Base-by-base conservation (phyloP, 805 yeast genomes). In the Metschnikowia matae region DNA sequence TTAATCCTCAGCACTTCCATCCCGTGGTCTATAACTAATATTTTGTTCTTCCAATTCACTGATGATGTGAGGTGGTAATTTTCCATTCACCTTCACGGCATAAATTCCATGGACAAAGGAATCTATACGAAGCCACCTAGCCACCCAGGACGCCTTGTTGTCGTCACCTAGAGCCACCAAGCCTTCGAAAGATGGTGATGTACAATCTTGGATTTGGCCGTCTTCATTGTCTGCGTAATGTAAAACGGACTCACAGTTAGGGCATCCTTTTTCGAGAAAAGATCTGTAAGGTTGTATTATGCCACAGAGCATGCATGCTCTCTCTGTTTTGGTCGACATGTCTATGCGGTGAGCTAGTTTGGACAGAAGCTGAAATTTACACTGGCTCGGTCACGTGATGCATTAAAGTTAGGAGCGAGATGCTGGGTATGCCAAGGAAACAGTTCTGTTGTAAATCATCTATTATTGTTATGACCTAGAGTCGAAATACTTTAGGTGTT, bases 271-370 rank as follows among this genome's bases (percentile, higher is more conserved):
- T 51, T 83, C 84, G 45, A 87, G 81, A 66, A 94, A 94, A 61
- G 78, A 50, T 39, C 58, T 79, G 58, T 86, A 80, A 4, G 96
- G 82, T 62, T 89, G 96, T 49, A 92, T 88, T 48, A 92, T 79
- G 3, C 97, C 98, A 70, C 99, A 92, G 51, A 94, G 80, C 97
- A 92, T 88, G 63, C 99, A 92, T 6, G 98, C 98, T 75, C 99
- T 82, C 55, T 90, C 96, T 8, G 85, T 77, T 70, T 84, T 80
- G 34, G 80, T 71, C 13, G 85, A 73, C 78, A 74, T 74, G 51
- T n/a, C 36, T 37, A 29, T 36, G 40, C 38, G 40, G 29, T 29
- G 21, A n/a, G 18, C 20, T 10, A 26, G 20, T 15, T 15, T 40
- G 10, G 23, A 21, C 6, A 23, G 33, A 15, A 43, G 46, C 4